Evolutionary conservation across 140 eudicot genomes (phyloP).

Genomic region (Flaveria floridana): DNA sequence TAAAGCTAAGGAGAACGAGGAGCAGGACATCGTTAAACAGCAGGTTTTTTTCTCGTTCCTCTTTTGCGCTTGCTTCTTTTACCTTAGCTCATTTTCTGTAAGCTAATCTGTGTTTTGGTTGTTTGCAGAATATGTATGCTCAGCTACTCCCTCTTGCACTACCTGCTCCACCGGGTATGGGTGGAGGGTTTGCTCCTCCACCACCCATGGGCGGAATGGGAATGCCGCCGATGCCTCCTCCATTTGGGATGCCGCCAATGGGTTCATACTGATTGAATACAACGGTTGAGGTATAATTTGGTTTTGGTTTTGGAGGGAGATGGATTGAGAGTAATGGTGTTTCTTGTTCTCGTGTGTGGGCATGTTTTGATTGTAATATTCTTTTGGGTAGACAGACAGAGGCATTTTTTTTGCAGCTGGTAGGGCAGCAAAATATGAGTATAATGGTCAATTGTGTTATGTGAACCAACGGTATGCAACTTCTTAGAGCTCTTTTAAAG

Average conservation of each 20-base stretch:
- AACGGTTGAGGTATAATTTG: constrained; percentile 20
- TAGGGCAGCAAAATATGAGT: constrained; percentile 48
- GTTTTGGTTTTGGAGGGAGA: constrained; percentile 23
- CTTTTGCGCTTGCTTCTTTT: neutral
- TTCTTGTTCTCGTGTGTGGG: constrained; percentile 42
- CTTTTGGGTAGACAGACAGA: constrained; percentile 50
- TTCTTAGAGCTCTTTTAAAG: constrained; percentile 21
- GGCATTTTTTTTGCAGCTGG: constrained; percentile 49
- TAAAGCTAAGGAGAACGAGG: constrained; percentile 89
- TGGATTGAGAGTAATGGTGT: constrained; percentile 19
- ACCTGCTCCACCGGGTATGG: constrained; percentile 95
- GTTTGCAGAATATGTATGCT: constrained; percentile 93
- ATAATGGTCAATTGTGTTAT: constrained; percentile 46
- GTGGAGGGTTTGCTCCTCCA: constrained; percentile 66
- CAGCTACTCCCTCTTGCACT: constrained; percentile 97
- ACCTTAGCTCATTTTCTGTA: neutral
- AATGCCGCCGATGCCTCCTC: constrained; percentile 70
- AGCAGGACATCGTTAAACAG: constrained; percentile 64
- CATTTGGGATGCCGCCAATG: constrained; percentile 96
- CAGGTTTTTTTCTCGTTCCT: neutral
- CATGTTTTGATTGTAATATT: constrained; percentile 72
- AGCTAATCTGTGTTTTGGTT: neutral
- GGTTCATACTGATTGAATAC: constrained; percentile 53
- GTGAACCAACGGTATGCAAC: constrained; percentile 34
- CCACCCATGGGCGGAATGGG: constrained; percentile 86